These are phyloP conservation scores for Nothomitra cinnamomea DNA, from an alignment of 2,329 filamentous ascomycete species.

Conservation along the genomic window DNA sequence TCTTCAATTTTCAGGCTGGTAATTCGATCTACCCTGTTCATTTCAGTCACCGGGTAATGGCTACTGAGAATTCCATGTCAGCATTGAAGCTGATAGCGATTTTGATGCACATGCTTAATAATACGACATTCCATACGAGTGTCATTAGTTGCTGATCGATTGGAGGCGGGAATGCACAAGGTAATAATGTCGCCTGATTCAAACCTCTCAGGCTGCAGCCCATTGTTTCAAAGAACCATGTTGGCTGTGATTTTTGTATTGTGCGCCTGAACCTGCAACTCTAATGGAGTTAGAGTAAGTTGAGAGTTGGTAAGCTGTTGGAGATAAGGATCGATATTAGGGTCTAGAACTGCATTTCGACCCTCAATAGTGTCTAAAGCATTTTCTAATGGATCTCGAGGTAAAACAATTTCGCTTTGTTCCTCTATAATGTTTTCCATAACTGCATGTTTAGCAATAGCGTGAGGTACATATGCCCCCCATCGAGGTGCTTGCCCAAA, in stretches of 20 bases:
- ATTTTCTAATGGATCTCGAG: too few species aligned
- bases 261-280: not conserved
- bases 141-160: not conserved
- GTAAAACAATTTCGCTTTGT: too few species aligned
- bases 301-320: not conserved
- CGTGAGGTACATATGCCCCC: not conserved
- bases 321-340: not conserved
- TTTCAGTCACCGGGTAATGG: too few species aligned
- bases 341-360: not conserved
- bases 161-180: not conserved
- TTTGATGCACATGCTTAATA: not conserved
- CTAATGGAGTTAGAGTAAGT: not conserved
- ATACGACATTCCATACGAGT: not conserved
- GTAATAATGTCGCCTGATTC: not conserved
- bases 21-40: too few species aligned
- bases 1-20: not conserved
- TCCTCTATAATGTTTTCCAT: not conserved
- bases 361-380: too few species aligned
- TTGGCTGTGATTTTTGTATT: not conserved
- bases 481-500: not conserved
- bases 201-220: not conserved
- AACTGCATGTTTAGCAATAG: too few species aligned
- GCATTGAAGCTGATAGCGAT: too few species aligned
- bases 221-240: not conserved
- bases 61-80: too few species aligned